Evolutionary conservation across 2,329 filamentous ascomycete genomes (phyloP).

Genomic region (Alternaria dauci): DNA sequence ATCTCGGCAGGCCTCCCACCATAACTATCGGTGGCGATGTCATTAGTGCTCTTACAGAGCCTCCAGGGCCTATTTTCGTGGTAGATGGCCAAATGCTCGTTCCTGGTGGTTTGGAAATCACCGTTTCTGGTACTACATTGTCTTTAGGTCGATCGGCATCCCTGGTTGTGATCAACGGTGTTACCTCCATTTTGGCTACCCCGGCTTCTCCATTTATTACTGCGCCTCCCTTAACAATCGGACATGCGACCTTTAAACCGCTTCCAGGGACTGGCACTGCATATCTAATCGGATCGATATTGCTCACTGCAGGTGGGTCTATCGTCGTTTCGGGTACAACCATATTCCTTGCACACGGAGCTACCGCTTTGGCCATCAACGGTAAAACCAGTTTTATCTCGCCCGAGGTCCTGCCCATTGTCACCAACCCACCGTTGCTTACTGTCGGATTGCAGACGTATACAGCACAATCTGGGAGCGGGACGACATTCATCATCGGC

Average conservation of each 20-base stretch:
- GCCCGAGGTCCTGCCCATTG: slow-evolving; percentile 25
- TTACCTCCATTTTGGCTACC: slow-evolving; percentile 46
- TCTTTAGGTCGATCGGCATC: slow-evolving; percentile 44
- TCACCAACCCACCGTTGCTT: slow-evolving; percentile 42
- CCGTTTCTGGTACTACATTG: slow-evolving; percentile 44
- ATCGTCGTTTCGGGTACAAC: slow-evolving; percentile 39
- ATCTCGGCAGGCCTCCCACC: slow-evolving; percentile 29
- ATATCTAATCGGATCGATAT: slow-evolving; percentile 49
- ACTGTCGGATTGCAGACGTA: slow-evolving; percentile 44
- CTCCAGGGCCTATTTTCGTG: slow-evolving; percentile 35
- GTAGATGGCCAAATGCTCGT: slow-evolving; percentile 51
- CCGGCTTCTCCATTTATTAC: slow-evolving; percentile 30
- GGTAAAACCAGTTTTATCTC: slow-evolving; percentile 43
- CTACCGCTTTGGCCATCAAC: slow-evolving; percentile 44
- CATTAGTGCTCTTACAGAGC: slow-evolving; percentile 16
- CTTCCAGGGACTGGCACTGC: slow-evolving; percentile 43
- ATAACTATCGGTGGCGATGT: slow-evolving; percentile 31
- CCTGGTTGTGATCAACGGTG: slow-evolving; percentile 46
- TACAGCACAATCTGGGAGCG: slow-evolving; percentile 34
- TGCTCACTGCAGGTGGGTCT: slow-evolving; percentile 51
- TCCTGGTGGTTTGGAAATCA: slow-evolving; percentile 46
- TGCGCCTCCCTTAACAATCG: slow-evolving; percentile 43
- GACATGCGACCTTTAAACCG: slow-evolving; percentile 37
- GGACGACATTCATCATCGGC: slow-evolving; percentile 49
- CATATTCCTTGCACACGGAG: slow-evolving; percentile 42